Percentiles rank a stretch among this genome's conserved stretches.
phyloP scores from a whole-genome alignment of 441 rosid genomes.

The Geranium incanum region DNA sequence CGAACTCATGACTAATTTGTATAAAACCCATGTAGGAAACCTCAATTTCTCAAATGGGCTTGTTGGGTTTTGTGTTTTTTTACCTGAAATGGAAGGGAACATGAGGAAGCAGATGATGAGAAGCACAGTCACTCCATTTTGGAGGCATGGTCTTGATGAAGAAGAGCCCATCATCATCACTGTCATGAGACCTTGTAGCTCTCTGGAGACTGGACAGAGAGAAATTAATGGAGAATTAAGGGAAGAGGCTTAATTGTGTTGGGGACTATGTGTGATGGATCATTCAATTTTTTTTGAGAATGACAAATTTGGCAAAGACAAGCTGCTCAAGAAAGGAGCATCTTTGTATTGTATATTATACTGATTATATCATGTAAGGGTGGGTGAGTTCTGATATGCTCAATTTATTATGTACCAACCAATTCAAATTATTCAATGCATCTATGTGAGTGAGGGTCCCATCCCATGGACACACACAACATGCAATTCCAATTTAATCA shows the following conservation, averaged over 20 bases:
- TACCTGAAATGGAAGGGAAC: constrained; percentile 26
- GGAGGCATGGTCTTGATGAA: constrained; percentile 12
- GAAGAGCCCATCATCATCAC: not conserved
- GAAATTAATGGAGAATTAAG: not conserved
- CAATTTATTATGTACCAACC: not conserved
- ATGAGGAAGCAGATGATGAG: constrained; percentile 26
- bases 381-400: not conserved
- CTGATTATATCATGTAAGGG: not conserved
- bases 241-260: not conserved
- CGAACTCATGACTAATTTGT: no score
- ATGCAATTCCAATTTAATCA: not conserved
- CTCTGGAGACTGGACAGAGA: not conserved
- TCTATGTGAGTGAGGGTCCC: not conserved
- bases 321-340: not conserved
- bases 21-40: not conserved
- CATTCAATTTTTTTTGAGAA: not conserved
- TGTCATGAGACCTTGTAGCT: not conserved
- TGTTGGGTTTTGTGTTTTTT: not conserved
- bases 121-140: constrained; percentile 26
- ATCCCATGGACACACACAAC: not conserved
- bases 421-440: not conserved
- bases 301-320: not conserved
- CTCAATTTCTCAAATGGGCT: not conserved
- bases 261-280: not conserved
- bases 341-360: not conserved